Percentiles rank a stretch among this genome's conserved stretches.
Conservation (phyloP, 768 basidiomycete species). For the Russula lepida region DNA sequence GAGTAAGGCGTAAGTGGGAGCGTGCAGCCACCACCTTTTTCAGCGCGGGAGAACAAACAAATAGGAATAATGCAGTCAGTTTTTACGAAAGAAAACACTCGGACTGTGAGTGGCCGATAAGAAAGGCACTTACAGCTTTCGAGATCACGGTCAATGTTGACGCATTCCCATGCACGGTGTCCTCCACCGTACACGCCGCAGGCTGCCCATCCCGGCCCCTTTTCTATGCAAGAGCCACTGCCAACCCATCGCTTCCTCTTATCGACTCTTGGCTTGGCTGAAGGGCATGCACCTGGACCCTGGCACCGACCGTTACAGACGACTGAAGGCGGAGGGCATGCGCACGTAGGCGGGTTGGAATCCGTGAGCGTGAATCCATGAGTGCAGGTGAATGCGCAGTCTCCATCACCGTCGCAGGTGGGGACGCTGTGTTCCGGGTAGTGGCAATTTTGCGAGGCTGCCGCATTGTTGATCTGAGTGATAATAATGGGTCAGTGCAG, state of each 20-base stretch:
- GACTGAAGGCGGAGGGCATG: conserved; percentile 34
- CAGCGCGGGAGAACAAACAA: neutral
- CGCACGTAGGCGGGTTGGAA: conserved; percentile 32
- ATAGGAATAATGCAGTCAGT: no score
- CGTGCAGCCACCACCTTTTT: conserved; percentile 41
- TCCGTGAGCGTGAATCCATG: conserved; percentile 36
- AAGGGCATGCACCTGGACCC: conserved; percentile 23
- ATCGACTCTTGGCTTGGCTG: conserved; percentile 19
- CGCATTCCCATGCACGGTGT: conserved; percentile 39
- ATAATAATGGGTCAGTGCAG: neutral
- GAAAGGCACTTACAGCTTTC: conserved; percentile 42
- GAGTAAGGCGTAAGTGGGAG: conserved; percentile 27
- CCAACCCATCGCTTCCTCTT: conserved; percentile 29
- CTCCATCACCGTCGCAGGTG: conserved; percentile 29
- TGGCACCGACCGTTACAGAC: conserved; percentile 45
- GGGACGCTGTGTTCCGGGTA: conserved; percentile 37
- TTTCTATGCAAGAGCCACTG: conserved; percentile 17
- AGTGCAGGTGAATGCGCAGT: conserved; percentile 41
- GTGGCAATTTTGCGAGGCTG: conserved; percentile 26
- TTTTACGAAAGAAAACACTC: no score
- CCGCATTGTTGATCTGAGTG: conserved; percentile 25
- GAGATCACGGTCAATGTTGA: conserved; percentile 39
- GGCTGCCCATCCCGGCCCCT: conserved; percentile 29
- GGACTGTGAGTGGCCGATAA: no score
- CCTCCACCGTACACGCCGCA: conserved; percentile 38